Conservation (phyloP, 169 alveolate genomes). For the Plasmodium relictum region DNA sequence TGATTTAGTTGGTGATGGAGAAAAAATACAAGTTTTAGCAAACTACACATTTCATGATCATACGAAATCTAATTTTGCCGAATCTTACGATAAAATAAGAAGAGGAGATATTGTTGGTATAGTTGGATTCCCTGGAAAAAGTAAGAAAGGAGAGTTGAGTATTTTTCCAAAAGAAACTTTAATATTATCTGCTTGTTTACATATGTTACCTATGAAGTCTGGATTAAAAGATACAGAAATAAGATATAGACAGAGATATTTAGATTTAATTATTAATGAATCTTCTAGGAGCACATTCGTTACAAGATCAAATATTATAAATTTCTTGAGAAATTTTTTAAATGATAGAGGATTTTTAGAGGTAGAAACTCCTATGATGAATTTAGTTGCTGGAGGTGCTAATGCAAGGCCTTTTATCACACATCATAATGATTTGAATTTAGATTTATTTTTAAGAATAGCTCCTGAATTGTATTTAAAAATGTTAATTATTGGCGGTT, state of each 20-base stretch:
- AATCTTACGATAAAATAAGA: conserved; percentile 73
- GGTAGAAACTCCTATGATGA: conserved; percentile 99
- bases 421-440: conserved; percentile 96
- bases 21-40: conserved; percentile 92
- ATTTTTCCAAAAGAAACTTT: conserved; percentile 92
- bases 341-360: conserved; percentile 96
- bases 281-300: conserved; percentile 91
- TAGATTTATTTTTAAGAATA: conserved; percentile 97
- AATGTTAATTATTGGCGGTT: conserved; percentile 97
- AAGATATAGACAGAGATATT: conserved; percentile 96
- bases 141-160: conserved; percentile 97
- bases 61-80: conserved; percentile 84
- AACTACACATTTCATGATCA: conserved; percentile 87
- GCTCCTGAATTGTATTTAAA: conserved; percentile 99
- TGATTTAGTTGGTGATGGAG: conserved; percentile 93
- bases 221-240: conserved; percentile 96
- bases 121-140: conserved; percentile 90
- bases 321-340: conserved; percentile 90
- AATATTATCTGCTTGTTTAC: conserved; percentile 95
- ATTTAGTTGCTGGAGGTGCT: conserved; percentile 97
- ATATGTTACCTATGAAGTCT: conserved; percentile 96
- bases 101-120: conserved; percentile 84
- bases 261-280: conserved; percentile 96
- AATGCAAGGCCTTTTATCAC: conserved; percentile 99
- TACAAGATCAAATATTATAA: conserved; percentile 90